These are phyloP conservation scores for Saprolegnia parasitica DNA, from an alignment of 352 stramenopile species.

Conservation along the genomic window DNA sequence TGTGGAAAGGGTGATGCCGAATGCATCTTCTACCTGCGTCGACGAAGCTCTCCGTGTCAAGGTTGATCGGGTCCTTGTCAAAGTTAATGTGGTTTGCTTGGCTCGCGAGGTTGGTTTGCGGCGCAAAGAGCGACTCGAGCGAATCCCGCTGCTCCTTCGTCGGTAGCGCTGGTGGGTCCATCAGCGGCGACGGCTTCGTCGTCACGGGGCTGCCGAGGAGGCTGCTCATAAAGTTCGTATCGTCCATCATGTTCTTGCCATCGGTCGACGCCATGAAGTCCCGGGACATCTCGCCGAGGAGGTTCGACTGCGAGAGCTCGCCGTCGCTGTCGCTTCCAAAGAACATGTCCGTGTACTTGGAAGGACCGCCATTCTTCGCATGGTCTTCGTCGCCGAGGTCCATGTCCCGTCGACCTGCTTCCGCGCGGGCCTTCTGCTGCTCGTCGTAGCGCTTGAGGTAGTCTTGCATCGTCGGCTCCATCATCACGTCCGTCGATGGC, in stretches of 20 bases:
- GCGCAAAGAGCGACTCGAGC: conserved; percentile 14
- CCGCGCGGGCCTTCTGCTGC: background rate
- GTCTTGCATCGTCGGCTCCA: conserved; percentile 10
- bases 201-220: background rate
- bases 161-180: background rate
- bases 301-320: background rate
- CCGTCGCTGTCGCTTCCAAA: conserved; percentile 7
- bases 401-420: background rate
- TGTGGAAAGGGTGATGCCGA: background rate
- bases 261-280: background rate
- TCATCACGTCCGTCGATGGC: conserved; percentile 1
- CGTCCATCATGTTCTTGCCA: conserved; percentile 4
- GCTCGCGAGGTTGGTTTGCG: background rate
- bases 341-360: background rate
- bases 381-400: background rate
- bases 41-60: conserved; percentile 23
- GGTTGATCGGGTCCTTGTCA: background rate
- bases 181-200: background rate
- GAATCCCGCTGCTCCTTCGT: conserved; percentile 13
- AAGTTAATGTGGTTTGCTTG: conserved; percentile 19
- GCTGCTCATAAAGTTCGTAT: background rate
- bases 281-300: background rate
- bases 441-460: background rate
- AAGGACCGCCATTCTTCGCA: background rate
- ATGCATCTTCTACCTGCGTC: conserved; percentile 13